phyloP scores from a whole-genome alignment of 2,329 filamentous ascomycete genomes.

The Aureobasidium uvarum region DNA sequence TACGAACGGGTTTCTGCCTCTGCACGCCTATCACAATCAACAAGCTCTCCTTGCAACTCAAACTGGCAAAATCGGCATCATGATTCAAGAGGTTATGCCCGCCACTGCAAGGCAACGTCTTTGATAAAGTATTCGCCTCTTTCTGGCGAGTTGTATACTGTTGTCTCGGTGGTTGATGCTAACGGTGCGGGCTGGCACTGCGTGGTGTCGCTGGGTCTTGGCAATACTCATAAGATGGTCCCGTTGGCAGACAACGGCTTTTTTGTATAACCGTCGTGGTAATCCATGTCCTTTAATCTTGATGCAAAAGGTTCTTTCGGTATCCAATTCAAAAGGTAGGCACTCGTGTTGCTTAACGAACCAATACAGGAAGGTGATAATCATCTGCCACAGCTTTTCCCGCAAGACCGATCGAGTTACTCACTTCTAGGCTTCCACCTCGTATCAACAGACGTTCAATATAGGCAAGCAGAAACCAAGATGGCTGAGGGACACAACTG shows the following conservation, averaged over 20 bases:
- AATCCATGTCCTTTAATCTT: constrained; percentile 16
- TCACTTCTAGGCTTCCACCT: not conserved
- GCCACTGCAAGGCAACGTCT: constrained; percentile 17
- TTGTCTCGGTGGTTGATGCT: constrained; percentile 22
- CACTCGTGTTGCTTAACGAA: not conserved
- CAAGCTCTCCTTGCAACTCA: not conserved
- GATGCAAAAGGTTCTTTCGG: not conserved
- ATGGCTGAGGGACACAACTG: constrained; percentile 14
- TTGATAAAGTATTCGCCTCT: constrained; percentile 3
- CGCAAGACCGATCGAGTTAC: not conserved
- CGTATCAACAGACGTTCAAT: constrained; percentile 8
- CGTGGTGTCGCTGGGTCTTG: constrained; percentile 19
- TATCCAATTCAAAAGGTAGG: not conserved
- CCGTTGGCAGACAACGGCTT: constrained; percentile 21
- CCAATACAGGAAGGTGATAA: not conserved
- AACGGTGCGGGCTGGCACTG: constrained; percentile 14
- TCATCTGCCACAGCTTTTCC: not conserved
- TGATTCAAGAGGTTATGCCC: constrained; percentile 4
- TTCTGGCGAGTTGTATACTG: constrained; percentile 4
- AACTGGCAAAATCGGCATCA: constrained; percentile 1
- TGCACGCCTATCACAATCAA: constrained; percentile 23
- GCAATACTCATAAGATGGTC: constrained; percentile 21
- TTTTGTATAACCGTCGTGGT: constrained; percentile 21
- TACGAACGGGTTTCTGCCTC: constrained; percentile 7
- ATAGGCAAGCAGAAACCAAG: not conserved